phyloP scores from a whole-genome alignment of 31 red algal genomes.

The Asparagopsis taxiformis region DNA sequence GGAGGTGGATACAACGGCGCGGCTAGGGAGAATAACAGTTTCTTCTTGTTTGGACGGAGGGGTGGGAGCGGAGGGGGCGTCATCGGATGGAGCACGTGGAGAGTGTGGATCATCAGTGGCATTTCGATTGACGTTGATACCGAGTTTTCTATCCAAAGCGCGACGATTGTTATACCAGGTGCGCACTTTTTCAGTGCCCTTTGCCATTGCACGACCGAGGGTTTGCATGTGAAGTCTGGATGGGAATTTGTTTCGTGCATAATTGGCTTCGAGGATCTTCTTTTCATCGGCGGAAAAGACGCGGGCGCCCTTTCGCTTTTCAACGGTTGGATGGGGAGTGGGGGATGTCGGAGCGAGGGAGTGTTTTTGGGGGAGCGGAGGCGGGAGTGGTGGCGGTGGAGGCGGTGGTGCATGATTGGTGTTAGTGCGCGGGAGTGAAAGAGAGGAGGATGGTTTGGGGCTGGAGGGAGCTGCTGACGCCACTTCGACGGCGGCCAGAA shows the following conservation, averaged over 20 bases:
- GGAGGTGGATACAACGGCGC: not conserved
- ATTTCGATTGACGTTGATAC: slow-evolving; percentile 53
- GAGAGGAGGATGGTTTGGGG: not conserved
- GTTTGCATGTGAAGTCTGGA: slow-evolving; percentile 61
- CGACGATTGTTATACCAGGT: slow-evolving; percentile 89
- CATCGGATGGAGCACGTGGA: slow-evolving; percentile 6
- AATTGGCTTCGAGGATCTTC: slow-evolving; percentile 54
- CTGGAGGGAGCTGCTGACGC: slow-evolving; percentile 32
- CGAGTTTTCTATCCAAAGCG: slow-evolving; percentile 64
- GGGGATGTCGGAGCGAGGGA: slow-evolving; percentile 5
- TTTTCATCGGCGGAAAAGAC: slow-evolving; percentile 65
- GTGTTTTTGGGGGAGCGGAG: not conserved
- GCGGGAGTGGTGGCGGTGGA: slow-evolving; percentile 13
- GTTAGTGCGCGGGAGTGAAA: not conserved
- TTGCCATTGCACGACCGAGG: slow-evolving; percentile 47
- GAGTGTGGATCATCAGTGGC: slow-evolving; percentile 3
- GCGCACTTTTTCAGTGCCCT: slow-evolving; percentile 68
- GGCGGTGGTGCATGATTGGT: slow-evolving; percentile 14
- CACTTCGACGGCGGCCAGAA: slow-evolving; percentile 54
- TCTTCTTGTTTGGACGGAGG: not conserved
- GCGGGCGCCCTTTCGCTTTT: slow-evolving; percentile 66
- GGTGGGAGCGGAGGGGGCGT: not conserved
- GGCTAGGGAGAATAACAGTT: not conserved
- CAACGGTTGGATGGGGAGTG: not conserved
- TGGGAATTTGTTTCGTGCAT: slow-evolving; percentile 67